Evolutionary conservation across 306 rosid species (phyloP).

Genomic region (Luffa acutangula): DNA sequence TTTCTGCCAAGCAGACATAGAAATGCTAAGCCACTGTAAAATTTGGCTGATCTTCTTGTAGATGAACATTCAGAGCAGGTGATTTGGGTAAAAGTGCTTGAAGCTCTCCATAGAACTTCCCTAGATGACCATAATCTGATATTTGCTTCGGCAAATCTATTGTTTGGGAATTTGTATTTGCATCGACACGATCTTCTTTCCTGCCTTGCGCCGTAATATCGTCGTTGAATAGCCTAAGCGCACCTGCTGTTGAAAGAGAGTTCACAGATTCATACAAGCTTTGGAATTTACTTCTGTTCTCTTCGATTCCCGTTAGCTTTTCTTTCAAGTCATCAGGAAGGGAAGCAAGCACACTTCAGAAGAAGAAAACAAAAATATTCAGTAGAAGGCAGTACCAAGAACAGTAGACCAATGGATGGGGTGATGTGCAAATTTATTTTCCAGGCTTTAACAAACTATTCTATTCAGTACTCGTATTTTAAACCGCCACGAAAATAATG

Average conservation of each 20-base stretch:
- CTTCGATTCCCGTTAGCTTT: constrained; percentile 36
- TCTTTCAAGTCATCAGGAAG: constrained; percentile 59
- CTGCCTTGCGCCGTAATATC: constrained; percentile 27
- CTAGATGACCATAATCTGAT: constrained; percentile 20
- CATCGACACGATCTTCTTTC: constrained; percentile 13
- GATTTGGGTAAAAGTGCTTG: constrained; percentile 33
- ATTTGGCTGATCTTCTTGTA: constrained; percentile 4
- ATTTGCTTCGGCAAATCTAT: constrained; percentile 21
- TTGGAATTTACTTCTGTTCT: constrained; percentile 40
- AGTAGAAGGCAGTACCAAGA: background rate
- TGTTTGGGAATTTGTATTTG: constrained; percentile 13
- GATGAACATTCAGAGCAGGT: constrained; percentile 30
- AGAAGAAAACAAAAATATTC: constrained; percentile 12
- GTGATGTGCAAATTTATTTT: background rate
- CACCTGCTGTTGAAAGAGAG: constrained; percentile 53
- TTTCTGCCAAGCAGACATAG: background rate
- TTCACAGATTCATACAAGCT: constrained; percentile 49
- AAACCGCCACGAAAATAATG: background rate
- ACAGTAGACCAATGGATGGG: background rate
- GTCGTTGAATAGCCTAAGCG: constrained; percentile 43
- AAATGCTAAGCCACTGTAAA: background rate
- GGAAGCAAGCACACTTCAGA: constrained; percentile 51
- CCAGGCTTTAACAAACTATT: background rate
- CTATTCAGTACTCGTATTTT: background rate
- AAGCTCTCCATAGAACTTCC: constrained; percentile 33